Evolutionary conservation across 1,284 basidiomycete species (phyloP).

Genomic region (Coniferiporia weirii): DNA sequence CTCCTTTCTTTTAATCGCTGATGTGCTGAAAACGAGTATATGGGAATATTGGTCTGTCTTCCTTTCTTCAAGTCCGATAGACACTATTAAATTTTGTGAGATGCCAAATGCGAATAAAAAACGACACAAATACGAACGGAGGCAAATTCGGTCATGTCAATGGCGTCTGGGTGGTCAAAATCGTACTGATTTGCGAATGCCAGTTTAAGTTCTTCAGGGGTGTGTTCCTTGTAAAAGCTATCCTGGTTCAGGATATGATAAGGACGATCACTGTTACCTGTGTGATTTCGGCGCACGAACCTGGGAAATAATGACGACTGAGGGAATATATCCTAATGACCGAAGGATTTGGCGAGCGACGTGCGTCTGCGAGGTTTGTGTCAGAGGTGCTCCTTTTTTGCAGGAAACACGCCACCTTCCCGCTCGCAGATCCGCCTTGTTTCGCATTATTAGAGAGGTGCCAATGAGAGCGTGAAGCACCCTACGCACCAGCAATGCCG

Average conservation of each 20-base stretch:
- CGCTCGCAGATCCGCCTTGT: constrained; percentile 84
- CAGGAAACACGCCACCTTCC: constrained; percentile 59
- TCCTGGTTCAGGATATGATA: constrained; percentile 48
- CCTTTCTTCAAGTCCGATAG: constrained; percentile 80
- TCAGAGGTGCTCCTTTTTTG: constrained; percentile 12
- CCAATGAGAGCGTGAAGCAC: constrained; percentile 2
- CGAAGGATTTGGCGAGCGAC: constrained; percentile 87
- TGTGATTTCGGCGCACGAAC: constrained; percentile 31
- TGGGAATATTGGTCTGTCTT: constrained; percentile 79
- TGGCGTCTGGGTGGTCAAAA: constrained; percentile 91
- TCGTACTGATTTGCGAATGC: constrained; percentile 87
- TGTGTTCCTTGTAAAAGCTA: constrained; percentile 87
- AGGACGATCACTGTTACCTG: not conserved
- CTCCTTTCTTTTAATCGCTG: constrained; percentile 82
- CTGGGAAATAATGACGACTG: constrained; percentile 85
- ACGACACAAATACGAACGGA: constrained; percentile 41
- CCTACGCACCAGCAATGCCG: constrained; percentile 76
- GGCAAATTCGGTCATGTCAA: constrained; percentile 87
- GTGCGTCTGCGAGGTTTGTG: constrained; percentile 57
- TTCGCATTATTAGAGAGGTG: constrained; percentile 9
- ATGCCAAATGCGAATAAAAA: not conserved
- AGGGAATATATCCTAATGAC: constrained; percentile 78
- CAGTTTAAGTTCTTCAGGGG: constrained; percentile 69
- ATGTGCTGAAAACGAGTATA: constrained; percentile 92
- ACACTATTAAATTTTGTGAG: constrained; percentile 46